Conservation (phyloP, 768 basidiomycete species). For the Naematelia aurantialba region DNA sequence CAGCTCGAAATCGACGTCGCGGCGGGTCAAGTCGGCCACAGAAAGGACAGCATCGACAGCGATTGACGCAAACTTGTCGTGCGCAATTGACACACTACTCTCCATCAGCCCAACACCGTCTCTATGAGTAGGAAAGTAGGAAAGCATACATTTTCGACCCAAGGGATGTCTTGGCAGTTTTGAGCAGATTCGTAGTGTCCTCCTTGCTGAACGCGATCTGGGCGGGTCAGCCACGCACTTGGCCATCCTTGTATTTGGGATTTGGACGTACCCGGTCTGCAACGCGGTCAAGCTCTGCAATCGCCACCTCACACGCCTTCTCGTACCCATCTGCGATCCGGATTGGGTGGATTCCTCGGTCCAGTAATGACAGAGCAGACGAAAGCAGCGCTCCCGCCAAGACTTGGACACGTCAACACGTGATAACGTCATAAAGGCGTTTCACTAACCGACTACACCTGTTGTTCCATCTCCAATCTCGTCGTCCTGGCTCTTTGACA, state of each 20-base stretch:
- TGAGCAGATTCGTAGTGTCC: conserved; percentile 81
- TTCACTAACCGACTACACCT: conserved; percentile 89
- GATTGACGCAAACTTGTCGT: conserved; percentile 90
- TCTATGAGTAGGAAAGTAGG: background rate
- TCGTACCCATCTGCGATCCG: conserved; percentile 99
- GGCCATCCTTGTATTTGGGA: background rate
- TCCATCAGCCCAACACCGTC: too few species aligned
- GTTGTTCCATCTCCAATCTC: conserved; percentile 99
- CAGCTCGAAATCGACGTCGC: conserved; percentile 93
- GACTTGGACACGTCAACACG: conserved; percentile 55
- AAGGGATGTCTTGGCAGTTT: conserved; percentile 91
- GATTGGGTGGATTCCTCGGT: conserved; percentile 98
- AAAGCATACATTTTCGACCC: conserved; percentile 91
- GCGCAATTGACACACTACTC: conserved; percentile 89
- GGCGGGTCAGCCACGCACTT: conserved; percentile 4
- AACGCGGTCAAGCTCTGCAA: conserved; percentile 83
- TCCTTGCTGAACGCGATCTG: conserved; percentile 73
- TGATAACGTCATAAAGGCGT: background rate
- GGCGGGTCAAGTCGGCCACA: conserved; percentile 90
- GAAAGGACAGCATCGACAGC: conserved; percentile 94
- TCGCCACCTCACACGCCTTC: conserved; percentile 82
- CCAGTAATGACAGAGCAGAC: conserved; percentile 90
- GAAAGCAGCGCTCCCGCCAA: conserved; percentile 96
- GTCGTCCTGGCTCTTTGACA: conserved; percentile 97
- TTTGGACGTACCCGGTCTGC: conserved; percentile 61